phyloP scores from a whole-genome alignment of 2,329 filamentous ascomycete genomes.

The Chaetoscypha palmicola region DNA sequence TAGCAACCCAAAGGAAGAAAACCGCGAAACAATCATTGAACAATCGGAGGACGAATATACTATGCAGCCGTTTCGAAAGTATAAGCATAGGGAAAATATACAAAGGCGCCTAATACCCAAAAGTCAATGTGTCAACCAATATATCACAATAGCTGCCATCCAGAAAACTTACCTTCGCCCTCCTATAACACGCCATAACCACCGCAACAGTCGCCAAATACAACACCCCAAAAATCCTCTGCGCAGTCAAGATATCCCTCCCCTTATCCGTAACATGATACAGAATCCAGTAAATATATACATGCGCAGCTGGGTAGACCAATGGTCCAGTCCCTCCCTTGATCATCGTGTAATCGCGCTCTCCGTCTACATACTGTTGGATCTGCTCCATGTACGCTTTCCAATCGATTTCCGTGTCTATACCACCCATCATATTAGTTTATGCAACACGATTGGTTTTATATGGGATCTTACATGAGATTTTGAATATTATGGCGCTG shows the following conservation, averaged over 20 bases:
- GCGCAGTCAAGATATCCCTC: constrained; percentile 68
- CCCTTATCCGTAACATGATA: constrained; percentile 74
- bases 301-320: constrained; percentile 90
- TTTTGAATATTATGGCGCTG: constrained; percentile 25
- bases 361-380: constrained; percentile 68
- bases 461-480: constrained; percentile 27
- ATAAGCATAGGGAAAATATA: constrained; percentile 83
- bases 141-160: background rate
- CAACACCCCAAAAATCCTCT: constrained; percentile 71
- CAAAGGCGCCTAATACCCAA: constrained; percentile 65
- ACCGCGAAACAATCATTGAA: constrained; percentile 95
- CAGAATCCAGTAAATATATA: constrained; percentile 80
- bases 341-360: constrained; percentile 82
- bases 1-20: constrained; percentile 74
- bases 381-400: constrained; percentile 94
- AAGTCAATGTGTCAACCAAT: constrained; percentile 1
- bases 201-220: constrained; percentile 71
- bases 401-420: constrained; percentile 98
- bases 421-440: no score
- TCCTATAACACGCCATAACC: constrained; percentile 76
- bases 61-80: constrained; percentile 86
- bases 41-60: constrained; percentile 82
- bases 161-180: constrained; percentile 51
- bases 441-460: no score
- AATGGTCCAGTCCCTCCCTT: constrained; percentile 84